phyloP scores from a whole-genome alignment of 108 stramenopile genomes.

The Skeletonema grethae region DNA sequence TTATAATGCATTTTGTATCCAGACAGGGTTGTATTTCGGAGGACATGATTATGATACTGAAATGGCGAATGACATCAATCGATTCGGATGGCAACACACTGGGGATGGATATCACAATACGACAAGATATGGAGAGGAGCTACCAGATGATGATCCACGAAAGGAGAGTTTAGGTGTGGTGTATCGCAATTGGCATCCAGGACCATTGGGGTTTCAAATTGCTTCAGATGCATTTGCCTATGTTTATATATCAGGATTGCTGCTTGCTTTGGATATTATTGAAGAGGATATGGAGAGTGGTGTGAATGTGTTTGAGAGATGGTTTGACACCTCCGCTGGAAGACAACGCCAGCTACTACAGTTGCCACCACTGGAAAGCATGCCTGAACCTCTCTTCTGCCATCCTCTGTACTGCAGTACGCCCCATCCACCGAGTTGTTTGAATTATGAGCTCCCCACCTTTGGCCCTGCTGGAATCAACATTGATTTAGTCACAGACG shows the following conservation, averaged over 20 bases:
- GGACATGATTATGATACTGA: slow-evolving; percentile 51
- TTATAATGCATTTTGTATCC: slow-evolving; percentile 56
- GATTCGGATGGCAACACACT: slow-evolving; percentile 46
- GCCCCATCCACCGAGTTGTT: slow-evolving; percentile 48
- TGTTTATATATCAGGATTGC: slow-evolving; percentile 39
- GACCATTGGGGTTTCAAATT: slow-evolving; percentile 58
- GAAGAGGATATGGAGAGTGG: slow-evolving; percentile 45
- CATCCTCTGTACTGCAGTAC: slow-evolving; percentile 43
- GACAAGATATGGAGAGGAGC: slow-evolving; percentile 51
- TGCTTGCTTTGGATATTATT: slow-evolving; percentile 53
- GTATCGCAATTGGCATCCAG: slow-evolving; percentile 62
- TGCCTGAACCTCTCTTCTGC: slow-evolving; percentile 44
- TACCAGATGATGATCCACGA: slow-evolving; percentile 42
- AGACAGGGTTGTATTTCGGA: slow-evolving; percentile 52
- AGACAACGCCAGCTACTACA: slow-evolving; percentile 22
- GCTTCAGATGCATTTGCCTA: slow-evolving; percentile 59
- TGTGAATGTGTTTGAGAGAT: slow-evolving; percentile 33
- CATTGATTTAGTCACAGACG: slow-evolving; percentile 11
- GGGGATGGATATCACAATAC: slow-evolving; percentile 65
- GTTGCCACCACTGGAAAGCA: slow-evolving; percentile 20
- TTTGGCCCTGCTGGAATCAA: slow-evolving; percentile 44
- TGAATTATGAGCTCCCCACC: slow-evolving; percentile 55
- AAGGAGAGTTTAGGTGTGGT: slow-evolving; percentile 51
- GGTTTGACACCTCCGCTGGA: slow-evolving; percentile 25
- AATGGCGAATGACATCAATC: slow-evolving; percentile 26